A percentile compares a stretch with the other conserved stretches of the same genome.
Conservation (phyloP, 1,284 basidiomycete genomes). For the Ceratobasidium sp. region DNA sequence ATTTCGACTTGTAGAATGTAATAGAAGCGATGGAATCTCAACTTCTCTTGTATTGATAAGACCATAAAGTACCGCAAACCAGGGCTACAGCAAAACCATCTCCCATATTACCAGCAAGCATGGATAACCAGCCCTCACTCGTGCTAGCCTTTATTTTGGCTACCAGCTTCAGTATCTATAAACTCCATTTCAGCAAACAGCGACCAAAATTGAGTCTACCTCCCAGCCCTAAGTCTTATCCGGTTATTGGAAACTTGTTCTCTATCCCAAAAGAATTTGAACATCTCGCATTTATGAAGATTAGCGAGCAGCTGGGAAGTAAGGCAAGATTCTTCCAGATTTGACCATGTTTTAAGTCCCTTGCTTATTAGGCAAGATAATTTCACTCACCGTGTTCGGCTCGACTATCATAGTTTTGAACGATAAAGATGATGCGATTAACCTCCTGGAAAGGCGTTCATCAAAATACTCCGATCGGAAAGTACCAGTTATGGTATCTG, state of each 20-base stretch:
- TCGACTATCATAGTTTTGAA: slow-evolving; percentile 26
- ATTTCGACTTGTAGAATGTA: too few relatives aligned
- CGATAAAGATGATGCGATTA: not conserved
- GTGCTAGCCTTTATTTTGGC: not conserved
- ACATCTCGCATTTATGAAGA: not conserved
- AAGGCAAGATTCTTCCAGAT: not conserved
- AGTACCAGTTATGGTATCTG: not conserved
- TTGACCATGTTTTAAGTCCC: not conserved
- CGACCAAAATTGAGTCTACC: not conserved
- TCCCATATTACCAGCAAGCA: too few relatives aligned
- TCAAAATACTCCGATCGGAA: slow-evolving; percentile 25
- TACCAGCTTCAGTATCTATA: not conserved
- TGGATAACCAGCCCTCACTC: too few relatives aligned
- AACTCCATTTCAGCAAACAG: not conserved
- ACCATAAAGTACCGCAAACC: too few relatives aligned
- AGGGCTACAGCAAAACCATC: too few relatives aligned
- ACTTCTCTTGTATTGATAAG: too few relatives aligned
- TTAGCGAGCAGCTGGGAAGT: slow-evolving; percentile 18
- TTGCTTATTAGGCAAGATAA: slow-evolving; percentile 6
- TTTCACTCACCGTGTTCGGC: slow-evolving; percentile 10
- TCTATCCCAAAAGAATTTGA: not conserved
- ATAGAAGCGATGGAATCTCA: too few relatives aligned
- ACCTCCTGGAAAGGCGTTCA: slow-evolving; percentile 29
- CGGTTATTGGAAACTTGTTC: not conserved
- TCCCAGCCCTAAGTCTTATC: not conserved